These are phyloP conservation scores for Rugosomyces carneus DNA, from an alignment of 1,284 basidiomycete species.

Conservation along the genomic window DNA sequence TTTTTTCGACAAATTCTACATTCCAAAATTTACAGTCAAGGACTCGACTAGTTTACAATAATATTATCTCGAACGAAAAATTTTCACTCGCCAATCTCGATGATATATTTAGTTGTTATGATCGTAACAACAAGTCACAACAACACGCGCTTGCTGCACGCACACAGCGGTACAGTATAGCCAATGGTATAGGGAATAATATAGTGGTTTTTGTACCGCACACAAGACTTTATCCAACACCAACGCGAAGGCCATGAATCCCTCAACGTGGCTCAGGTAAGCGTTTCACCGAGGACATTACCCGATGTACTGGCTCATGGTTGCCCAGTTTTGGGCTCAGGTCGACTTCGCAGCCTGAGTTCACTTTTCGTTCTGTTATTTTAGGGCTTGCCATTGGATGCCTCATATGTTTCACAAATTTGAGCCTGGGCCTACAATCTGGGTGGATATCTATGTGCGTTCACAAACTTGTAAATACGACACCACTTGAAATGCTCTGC, in stretches of 20 bases:
- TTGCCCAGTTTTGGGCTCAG: conserved; percentile 5
- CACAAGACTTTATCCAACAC: background rate
- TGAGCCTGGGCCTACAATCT: conserved; percentile 37
- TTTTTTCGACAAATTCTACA: no score
- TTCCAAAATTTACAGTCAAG: no score
- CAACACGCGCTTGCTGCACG: no score
- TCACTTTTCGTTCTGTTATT: conserved; percentile 34
- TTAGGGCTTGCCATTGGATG: conserved; percentile 35
- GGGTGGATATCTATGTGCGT: conserved; percentile 40
- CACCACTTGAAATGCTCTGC: background rate
- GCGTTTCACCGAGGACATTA: conserved; percentile 1
- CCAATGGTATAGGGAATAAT: no score
- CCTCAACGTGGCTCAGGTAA: conserved; percentile 23
- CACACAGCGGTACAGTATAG: no score
- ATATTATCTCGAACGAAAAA: no score
- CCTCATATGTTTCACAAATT: conserved; percentile 37
- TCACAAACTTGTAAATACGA: background rate
- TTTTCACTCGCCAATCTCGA: no score
- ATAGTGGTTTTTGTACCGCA: no score
- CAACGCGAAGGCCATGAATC: conserved; percentile 17
- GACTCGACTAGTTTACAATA: no score
- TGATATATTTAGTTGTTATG: no score
- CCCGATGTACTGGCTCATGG: background rate
- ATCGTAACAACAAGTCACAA: no score
- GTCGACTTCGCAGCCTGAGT: conserved; percentile 31